These are phyloP conservation scores for Diplotaxis tenuifolia DNA, from an alignment of 345 rosid genomes.

Conservation along the genomic window DNA sequence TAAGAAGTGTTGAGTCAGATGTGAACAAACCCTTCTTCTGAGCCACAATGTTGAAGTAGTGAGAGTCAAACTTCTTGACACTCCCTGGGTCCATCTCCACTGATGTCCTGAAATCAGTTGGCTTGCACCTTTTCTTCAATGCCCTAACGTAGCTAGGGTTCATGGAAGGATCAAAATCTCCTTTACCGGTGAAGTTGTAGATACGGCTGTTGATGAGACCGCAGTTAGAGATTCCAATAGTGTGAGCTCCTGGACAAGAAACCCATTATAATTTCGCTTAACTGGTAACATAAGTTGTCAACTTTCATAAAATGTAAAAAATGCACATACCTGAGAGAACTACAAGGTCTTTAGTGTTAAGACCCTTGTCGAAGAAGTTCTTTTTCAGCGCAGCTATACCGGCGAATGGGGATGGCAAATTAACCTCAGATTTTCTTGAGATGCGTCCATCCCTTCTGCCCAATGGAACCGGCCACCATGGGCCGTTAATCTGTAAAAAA, in stretches of 20 bases:
- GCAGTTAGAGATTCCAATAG: constrained; percentile 58
- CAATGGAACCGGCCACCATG: constrained; percentile 54
- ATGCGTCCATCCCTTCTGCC: constrained; percentile 67
- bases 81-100: constrained; percentile 72
- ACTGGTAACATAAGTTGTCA: neutral
- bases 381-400: constrained; percentile 36
- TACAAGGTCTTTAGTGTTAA: constrained; percentile 49
- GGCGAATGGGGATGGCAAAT: constrained; percentile 45
- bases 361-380: constrained; percentile 43
- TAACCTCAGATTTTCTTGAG: constrained; percentile 38
- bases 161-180: constrained; percentile 57
- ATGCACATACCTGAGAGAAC: constrained; percentile 49
- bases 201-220: constrained; percentile 37
- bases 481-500: constrained; percentile 49
- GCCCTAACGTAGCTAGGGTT: constrained; percentile 45
- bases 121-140: constrained; percentile 52
- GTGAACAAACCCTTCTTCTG: constrained; percentile 55
- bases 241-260: constrained; percentile 51
- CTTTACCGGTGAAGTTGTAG: constrained; percentile 62
- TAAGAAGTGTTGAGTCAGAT: constrained; percentile 64
- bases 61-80: constrained; percentile 48
- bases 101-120: constrained; percentile 32
- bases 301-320: neutral
- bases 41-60: constrained; percentile 46
- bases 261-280: neutral